These are phyloP conservation scores for Erysimum cheiranthoides DNA, from an alignment of 345 rosid genomes.

Conservation along the genomic window DNA sequence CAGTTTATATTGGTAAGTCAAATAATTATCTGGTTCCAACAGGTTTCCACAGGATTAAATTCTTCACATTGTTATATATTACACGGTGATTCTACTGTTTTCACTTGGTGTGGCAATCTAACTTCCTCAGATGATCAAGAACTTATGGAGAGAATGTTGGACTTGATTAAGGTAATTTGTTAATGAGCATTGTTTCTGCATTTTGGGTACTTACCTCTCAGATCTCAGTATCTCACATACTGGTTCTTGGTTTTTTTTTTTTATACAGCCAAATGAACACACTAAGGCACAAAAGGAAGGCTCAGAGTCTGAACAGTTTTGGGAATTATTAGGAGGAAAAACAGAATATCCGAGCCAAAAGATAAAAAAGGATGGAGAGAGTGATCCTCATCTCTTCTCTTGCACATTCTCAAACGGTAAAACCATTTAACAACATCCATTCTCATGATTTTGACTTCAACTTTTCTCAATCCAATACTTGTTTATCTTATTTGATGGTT, in stretches of 20 bases:
- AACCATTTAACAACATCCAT: constrained; percentile 4
- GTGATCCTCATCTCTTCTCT: constrained; percentile 93
- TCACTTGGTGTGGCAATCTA: constrained; percentile 92
- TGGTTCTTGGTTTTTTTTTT: constrained; percentile 29
- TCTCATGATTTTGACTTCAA: not conserved
- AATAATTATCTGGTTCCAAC: constrained; percentile 33
- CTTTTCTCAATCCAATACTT: constrained; percentile 9
- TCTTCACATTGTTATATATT: constrained; percentile 93
- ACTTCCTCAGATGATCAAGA: constrained; percentile 79
- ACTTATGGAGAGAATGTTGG: constrained; percentile 92
- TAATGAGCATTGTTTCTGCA: constrained; percentile 1
- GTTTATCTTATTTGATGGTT: not conserved
- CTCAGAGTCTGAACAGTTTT: constrained; percentile 86
- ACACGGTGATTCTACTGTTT: constrained; percentile 75
- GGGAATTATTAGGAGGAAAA: constrained; percentile 92
- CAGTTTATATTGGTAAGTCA: not conserved
- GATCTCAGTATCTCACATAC: constrained; percentile 18
- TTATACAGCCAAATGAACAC: constrained; percentile 84
- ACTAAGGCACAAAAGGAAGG: constrained; percentile 93
- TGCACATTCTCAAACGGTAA: constrained; percentile 63
- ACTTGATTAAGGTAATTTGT: constrained; percentile 81
- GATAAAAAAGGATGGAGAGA: constrained; percentile 73
- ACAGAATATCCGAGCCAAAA: constrained; percentile 79
- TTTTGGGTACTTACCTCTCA: constrained; percentile 20
- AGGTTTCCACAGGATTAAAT: constrained; percentile 89